Conservation (phyloP, 2,329 filamentous ascomycete species). For the Phoma sp. region DNA sequence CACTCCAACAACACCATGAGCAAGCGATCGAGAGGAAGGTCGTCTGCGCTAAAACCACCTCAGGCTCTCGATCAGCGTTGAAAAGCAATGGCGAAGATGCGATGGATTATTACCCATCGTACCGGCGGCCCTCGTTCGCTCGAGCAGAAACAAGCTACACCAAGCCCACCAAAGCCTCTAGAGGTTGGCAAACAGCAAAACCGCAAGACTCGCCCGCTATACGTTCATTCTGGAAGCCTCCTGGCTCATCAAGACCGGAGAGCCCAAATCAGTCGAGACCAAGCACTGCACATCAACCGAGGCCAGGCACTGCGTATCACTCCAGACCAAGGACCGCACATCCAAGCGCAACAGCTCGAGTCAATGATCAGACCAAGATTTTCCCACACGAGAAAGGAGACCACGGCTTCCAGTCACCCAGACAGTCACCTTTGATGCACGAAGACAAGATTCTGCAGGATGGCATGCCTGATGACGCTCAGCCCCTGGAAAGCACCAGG, state of each 20-base stretch:
- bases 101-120: not conserved
- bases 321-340: too few species aligned
- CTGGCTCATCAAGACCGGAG: not conserved
- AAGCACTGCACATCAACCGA: not conserved
- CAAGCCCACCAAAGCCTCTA: not conserved
- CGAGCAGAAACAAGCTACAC: not conserved
- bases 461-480: too few species aligned
- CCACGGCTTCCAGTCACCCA: too few species aligned
- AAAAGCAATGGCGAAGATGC: not conserved
- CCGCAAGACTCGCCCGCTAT: not conserved
- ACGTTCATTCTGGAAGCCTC: not conserved
- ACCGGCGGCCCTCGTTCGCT: not conserved
- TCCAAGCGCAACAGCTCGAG: too few species aligned
- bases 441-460: too few species aligned
- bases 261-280: too few species aligned
- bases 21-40: too few species aligned
- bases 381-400: too few species aligned
- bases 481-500: too few species aligned
- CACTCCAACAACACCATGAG: too few species aligned
- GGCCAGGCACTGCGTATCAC: not conserved
- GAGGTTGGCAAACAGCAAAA: not conserved
- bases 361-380: too few species aligned
- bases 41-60: not conserved
- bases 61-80: not conserved
- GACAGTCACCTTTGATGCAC: too few species aligned